A percentile compares a stretch with the other conserved stretches of the same genome.
These are phyloP conservation scores for Phaseolus coccineus DNA, from an alignment of 331 rosid genomes.

Conservation along the genomic window DNA sequence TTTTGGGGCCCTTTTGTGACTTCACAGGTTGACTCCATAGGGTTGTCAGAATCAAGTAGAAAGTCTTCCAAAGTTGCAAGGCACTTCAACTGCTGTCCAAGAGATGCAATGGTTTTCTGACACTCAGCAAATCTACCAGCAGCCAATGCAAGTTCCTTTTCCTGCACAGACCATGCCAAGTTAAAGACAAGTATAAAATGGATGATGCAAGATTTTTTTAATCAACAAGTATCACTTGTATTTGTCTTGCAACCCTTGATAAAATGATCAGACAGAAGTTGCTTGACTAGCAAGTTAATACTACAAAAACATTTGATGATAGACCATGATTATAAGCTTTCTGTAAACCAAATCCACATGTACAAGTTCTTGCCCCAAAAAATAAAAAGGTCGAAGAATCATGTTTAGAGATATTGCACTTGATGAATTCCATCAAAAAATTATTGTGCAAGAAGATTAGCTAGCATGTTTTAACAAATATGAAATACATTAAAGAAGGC, in stretches of 20 bases:
- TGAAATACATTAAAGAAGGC: conserved; percentile 16
- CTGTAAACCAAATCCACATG: background rate
- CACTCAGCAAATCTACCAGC: conserved; percentile 74
- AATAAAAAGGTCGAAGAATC: background rate
- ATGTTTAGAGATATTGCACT: conserved; percentile 12
- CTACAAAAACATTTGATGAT: background rate
- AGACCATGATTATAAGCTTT: conserved; percentile 1
- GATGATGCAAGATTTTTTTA: conserved; percentile 10
- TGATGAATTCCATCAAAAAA: conserved; percentile 8
- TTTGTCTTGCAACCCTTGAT: background rate
- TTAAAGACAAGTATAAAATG: background rate
- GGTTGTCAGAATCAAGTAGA: conserved; percentile 62
- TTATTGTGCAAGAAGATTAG: background rate
- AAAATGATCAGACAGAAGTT: background rate
- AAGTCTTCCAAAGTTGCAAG: conserved; percentile 77
- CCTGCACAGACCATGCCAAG: conserved; percentile 60
- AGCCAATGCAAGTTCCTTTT: conserved; percentile 78
- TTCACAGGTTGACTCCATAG: conserved; percentile 45
- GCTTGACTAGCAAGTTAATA: conserved; percentile 5
- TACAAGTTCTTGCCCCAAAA: background rate
- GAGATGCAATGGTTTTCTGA: conserved; percentile 87
- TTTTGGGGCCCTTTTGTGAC: conserved; percentile 41
- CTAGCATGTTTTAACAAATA: background rate
- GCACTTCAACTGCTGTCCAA: conserved; percentile 73
- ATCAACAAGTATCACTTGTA: background rate